Conservation (phyloP, 1,284 basidiomycete genomes). For the Fomes fomentarius region DNA sequence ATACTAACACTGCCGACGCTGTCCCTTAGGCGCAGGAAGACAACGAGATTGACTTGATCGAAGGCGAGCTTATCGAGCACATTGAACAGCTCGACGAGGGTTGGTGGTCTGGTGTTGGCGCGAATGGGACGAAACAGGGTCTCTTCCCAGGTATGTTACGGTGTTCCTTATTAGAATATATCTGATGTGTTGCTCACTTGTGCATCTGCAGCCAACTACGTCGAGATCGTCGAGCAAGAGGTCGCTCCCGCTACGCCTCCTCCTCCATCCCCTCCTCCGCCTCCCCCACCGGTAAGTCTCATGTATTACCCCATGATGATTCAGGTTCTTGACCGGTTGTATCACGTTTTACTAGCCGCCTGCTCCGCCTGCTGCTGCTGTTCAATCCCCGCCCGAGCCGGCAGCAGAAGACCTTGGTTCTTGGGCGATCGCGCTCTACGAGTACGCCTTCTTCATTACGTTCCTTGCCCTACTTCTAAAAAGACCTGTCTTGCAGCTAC, state of each 20-base stretch:
- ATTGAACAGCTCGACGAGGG: constrained; percentile 87
- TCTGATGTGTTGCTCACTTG: neutral
- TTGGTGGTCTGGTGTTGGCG: constrained; percentile 82
- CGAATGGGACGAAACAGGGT: constrained; percentile 65
- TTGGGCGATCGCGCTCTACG: constrained; percentile 76
- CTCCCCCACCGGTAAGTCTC: constrained; percentile 41
- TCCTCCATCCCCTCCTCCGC: constrained; percentile 37
- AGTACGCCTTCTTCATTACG: constrained; percentile 50
- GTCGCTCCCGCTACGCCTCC: constrained; percentile 46
- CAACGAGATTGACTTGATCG: constrained; percentile 80
- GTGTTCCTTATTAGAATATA: too few relatives aligned
- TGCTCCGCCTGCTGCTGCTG: constrained; percentile 41
- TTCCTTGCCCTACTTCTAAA: neutral
- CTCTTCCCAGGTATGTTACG: constrained; percentile 70
- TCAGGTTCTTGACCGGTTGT: neutral
- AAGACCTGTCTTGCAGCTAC: constrained; percentile 64
- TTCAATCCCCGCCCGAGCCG: constrained; percentile 31
- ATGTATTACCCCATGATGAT: neutral
- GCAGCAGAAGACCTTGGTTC: constrained; percentile 53
- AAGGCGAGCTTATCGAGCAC: constrained; percentile 83
- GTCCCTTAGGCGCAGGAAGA: constrained; percentile 83
- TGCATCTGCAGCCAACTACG: constrained; percentile 70
- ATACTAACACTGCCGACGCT: too few relatives aligned
- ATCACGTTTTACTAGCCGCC: neutral
- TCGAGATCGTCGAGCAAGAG: constrained; percentile 62